Conservation (phyloP, 345 rosid genomes). For the Erodium maritimum region DNA sequence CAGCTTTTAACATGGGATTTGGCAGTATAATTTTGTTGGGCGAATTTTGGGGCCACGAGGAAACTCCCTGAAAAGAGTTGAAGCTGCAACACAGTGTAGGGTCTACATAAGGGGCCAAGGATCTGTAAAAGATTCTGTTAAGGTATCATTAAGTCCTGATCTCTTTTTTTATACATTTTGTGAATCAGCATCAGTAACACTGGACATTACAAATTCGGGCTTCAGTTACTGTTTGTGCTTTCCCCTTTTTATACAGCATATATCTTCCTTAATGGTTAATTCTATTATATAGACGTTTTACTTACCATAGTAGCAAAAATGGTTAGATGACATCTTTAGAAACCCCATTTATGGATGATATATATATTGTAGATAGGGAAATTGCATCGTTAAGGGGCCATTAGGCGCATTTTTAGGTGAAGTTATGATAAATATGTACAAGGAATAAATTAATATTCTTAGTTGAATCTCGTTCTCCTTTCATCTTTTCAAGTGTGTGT, state of each 20-base stretch:
- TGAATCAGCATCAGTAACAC: too few species aligned
- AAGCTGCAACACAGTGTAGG: constrained; percentile 68
- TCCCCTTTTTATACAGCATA: too few species aligned
- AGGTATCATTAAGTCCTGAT: constrained; percentile 30
- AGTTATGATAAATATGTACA: background rate
- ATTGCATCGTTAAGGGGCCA: background rate
- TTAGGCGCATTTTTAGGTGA: background rate
- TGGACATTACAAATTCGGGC: too few species aligned
- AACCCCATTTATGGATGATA: background rate
- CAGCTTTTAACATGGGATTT: constrained; percentile 19
- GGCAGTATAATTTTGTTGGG: constrained; percentile 89
- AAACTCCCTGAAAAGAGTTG: constrained; percentile 88
- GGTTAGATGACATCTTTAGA: background rate
- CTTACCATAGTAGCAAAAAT: background rate
- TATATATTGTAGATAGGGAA: background rate
- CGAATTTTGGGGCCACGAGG: constrained; percentile 97
- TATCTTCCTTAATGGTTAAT: too few species aligned
- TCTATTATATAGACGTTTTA: too few species aligned
- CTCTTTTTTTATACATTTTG: background rate
- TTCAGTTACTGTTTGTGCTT: too few species aligned
- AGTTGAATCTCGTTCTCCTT: too few species aligned
- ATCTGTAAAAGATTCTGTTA: constrained; percentile 74
- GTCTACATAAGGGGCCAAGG: constrained; percentile 89
- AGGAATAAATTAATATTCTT: too few species aligned
- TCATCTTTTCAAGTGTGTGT: too few species aligned